A percentile compares a stretch with the other conserved stretches of the same genome.
Conservation (phyloP, 208 protist species). For the Endotrypanum monterogeii region DNA sequence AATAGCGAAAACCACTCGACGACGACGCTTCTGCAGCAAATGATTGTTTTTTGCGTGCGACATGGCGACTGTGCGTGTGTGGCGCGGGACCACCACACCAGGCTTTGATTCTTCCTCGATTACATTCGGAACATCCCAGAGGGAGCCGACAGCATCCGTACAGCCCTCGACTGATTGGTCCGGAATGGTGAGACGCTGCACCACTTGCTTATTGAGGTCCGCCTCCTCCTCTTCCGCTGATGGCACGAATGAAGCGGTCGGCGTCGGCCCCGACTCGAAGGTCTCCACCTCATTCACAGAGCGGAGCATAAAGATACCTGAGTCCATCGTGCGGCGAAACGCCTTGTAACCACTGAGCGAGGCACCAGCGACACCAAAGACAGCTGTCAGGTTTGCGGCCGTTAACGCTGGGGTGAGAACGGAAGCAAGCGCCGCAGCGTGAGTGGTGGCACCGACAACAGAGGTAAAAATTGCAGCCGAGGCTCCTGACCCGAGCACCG, state of each 20-base stretch:
- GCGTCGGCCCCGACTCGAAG: slow-evolving; percentile 28
- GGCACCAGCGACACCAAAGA: slow-evolving; percentile 74
- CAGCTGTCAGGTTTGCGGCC: slow-evolving; percentile 62
- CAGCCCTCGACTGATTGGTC: slow-evolving; percentile 22
- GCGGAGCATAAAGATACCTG: slow-evolving; percentile 67
- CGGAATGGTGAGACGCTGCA: slow-evolving; percentile 19
- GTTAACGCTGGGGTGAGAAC: slow-evolving; percentile 73
- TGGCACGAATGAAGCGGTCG: neutral
- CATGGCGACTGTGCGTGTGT: slow-evolving; percentile 69
- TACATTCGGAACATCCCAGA: slow-evolving; percentile 36
- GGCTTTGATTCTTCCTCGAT: slow-evolving; percentile 53
- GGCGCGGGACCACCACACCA: slow-evolving; percentile 62
- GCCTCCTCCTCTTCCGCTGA: slow-evolving; percentile 21
- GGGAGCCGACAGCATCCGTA: neutral
- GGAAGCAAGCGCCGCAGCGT: slow-evolving; percentile 62
- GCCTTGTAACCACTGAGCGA: slow-evolving; percentile 79
- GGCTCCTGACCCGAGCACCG: slow-evolving; percentile 51
- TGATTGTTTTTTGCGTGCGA: slow-evolving; percentile 36
- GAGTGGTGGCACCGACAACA: slow-evolving; percentile 65
- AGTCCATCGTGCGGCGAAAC: slow-evolving; percentile 63
- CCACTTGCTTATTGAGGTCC: slow-evolving; percentile 21
- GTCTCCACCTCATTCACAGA: slow-evolving; percentile 67
- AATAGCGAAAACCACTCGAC: slow-evolving; percentile 63
- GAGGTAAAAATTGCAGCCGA: slow-evolving; percentile 51
- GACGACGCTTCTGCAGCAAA: slow-evolving; percentile 45